A percentile compares a stretch with the other conserved stretches of the same genome.
Conservation (phyloP, 768 basidiomycete species). For the Dictyophora rubrovolvata region DNA sequence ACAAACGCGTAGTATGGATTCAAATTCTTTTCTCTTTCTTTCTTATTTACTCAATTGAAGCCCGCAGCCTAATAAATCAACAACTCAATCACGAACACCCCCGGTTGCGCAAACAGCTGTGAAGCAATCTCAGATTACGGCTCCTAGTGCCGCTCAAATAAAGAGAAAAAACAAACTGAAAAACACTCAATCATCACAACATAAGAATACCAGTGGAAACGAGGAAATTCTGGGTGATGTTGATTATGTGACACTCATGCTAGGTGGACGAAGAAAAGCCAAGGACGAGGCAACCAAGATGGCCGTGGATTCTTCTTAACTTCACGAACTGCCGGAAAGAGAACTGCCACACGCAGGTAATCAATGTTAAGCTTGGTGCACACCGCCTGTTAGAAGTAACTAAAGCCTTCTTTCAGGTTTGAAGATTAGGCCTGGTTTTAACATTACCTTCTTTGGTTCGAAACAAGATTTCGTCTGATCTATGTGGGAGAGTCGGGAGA, state of each 20-base stretch:
- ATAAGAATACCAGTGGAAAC: background rate
- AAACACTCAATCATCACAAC: background rate
- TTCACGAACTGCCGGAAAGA: background rate
- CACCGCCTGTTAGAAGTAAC: too few relatives aligned
- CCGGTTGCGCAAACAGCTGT: background rate
- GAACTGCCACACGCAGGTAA: too few relatives aligned
- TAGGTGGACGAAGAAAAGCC: constrained; percentile 62
- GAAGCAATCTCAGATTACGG: background rate
- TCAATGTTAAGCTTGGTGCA: too few relatives aligned
- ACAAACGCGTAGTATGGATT: constrained; percentile 46
- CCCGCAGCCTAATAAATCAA: background rate
- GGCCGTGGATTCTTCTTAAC: background rate
- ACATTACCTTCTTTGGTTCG: too few relatives aligned
- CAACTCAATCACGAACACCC: background rate
- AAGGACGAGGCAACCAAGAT: constrained; percentile 57
- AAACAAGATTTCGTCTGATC: too few relatives aligned
- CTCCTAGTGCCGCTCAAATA: background rate
- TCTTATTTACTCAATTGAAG: background rate
- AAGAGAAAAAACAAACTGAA: constrained; percentile 10
- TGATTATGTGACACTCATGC: constrained; percentile 65
- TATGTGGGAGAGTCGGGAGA: too few relatives aligned
- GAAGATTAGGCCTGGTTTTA: too few relatives aligned
- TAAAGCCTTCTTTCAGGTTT: too few relatives aligned
- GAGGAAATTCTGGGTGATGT: constrained; percentile 51
- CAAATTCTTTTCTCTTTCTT: background rate